Conservation (phyloP, 2,329 filamentous ascomycete species). For the Penicillium sp. region DNA sequence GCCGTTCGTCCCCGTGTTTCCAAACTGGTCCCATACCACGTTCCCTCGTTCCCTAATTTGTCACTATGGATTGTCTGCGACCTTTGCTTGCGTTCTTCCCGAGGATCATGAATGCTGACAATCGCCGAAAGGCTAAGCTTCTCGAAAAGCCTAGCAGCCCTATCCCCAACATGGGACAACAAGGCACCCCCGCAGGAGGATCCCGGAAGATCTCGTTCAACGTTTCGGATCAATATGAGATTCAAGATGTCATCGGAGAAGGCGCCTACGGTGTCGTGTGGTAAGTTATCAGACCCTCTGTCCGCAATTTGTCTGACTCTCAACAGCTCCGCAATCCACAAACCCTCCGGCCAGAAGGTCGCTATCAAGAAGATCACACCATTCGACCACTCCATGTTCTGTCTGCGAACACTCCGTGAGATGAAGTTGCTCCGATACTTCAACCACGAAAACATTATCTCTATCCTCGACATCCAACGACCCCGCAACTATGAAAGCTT, state of each 20-base stretch:
- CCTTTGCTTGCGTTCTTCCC: constrained; percentile 5
- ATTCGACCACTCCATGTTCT: constrained; percentile 99
- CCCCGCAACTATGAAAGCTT: constrained; percentile 94
- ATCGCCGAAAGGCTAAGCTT: constrained; percentile 1
- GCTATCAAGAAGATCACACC: constrained; percentile 99
- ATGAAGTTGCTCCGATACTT: constrained; percentile 99
- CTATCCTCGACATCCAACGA: constrained; percentile 98
- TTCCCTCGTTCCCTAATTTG: not conserved
- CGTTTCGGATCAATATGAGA: constrained; percentile 98
- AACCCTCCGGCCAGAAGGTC: constrained; percentile 96
- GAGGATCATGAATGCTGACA: constrained; percentile 13
- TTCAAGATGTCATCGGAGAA: constrained; percentile 98
- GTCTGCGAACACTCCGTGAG: constrained; percentile 90
- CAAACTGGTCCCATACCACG: not conserved
- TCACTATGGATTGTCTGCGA: constrained; percentile 9
- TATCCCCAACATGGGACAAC: constrained; percentile 43
- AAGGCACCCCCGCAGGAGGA: constrained; percentile 52
- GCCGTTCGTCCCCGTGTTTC: not conserved
- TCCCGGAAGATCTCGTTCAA: constrained; percentile 98
- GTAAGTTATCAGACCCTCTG: constrained; percentile 57
- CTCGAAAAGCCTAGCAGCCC: constrained; percentile 3
- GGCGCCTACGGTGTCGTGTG: constrained; percentile 98
- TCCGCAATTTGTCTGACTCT: not conserved
- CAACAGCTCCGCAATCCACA: constrained; percentile 88
- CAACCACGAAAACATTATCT: constrained; percentile 99